Evolutionary conservation across 148 eudicot genomes (phyloP), one percentile per base, ranked within the genome.

Genomic region (Pouteria glomerata): DNA sequence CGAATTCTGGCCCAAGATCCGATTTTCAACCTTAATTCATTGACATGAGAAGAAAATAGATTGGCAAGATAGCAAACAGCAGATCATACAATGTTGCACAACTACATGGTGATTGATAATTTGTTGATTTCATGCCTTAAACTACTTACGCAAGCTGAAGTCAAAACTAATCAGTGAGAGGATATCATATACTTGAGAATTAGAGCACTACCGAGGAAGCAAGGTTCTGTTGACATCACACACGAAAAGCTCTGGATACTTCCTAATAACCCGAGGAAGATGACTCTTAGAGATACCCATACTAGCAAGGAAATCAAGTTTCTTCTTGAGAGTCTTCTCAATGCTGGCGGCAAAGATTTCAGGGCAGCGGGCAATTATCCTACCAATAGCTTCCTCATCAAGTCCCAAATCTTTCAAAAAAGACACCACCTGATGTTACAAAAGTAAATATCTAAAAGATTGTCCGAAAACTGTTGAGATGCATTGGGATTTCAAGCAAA

Each of bases 161-260:
- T 37, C n/a, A 51, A 56, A 69, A 41, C 16, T 37, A 39, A 55
- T 37, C 50, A 26, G 23, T 27, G 11, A 53, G 31, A 35, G 24
- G 15, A 69, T 6, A 37, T 6, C 5, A 52, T 29, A 26, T 33
- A 44, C 26, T 18, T 16, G 41, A 16, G 66, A 56, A 34, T 39
- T 27, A n/a, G 53, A 72, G 63, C 23, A 73, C 82, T 81, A 94
- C 98, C 97, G 81, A 66, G 97, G 93, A 75, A 24, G 73, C 59
- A 94, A 71, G 3, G 96, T 64, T 69, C 60, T 81, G 77, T 86
- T 78, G 59, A 91, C 70, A 41, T 88, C 90, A 39, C 87, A 85
- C 15, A 91, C 82, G 55, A 91, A 82, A 57, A 94, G 57, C 80
- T 91, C 96, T 8, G 98, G 98, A 50, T 94, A 91, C 80, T 89